Base-by-base conservation (phyloP, 1,284 basidiomycete species). In the Cryptococcus sp. region DNA sequence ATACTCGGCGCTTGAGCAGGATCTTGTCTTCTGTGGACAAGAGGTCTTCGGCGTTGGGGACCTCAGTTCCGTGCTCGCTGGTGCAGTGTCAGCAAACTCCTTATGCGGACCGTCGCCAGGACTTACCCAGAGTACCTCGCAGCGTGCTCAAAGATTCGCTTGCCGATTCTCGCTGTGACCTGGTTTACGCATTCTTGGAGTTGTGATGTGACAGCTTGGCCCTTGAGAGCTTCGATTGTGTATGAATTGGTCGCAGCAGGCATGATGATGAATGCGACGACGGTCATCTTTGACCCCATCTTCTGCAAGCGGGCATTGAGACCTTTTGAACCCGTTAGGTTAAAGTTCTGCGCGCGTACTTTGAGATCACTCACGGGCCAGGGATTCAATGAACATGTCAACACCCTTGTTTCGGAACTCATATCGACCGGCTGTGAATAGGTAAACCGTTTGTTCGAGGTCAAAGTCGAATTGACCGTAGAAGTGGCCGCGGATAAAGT, bases 401-500 rank as follows among this genome's bases (percentile, higher is more conserved):
- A 97, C 93, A 68, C 95, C 95, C 83, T 99, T 99, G 84, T 99
- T 99, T 48, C 95, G 86, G 80, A 96, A 98, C 80, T 99, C 95
- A 80, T 99, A 99, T 50, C 95, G 87, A 49, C 95, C 95, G n/a
- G 95, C 95, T 16, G 93, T 98, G 82, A 99, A 99, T 85, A 97
- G 87, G 81, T 99, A 99, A 62, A 99, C 83, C 2, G 94, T 98
- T 79, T 97, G 95, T 47, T 98, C 93, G 48, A 93, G 83, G 78
- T 95, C 91, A 76, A 95, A 96, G 78, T 96, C 89, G 78, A 91
- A 94, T 77, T 96, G 90, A 11, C 95, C 94, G 78, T 98, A 99
- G 81, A 99, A 99, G 78, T 99, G 95, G 15, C 95, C 95, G 56
- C 93, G 86, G 56, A 97, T 86, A 67, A 99, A 99, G 71, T 98